These are phyloP conservation scores for Acrasis kona DNA, from an alignment of 78 protist species.

Conservation along the genomic window DNA sequence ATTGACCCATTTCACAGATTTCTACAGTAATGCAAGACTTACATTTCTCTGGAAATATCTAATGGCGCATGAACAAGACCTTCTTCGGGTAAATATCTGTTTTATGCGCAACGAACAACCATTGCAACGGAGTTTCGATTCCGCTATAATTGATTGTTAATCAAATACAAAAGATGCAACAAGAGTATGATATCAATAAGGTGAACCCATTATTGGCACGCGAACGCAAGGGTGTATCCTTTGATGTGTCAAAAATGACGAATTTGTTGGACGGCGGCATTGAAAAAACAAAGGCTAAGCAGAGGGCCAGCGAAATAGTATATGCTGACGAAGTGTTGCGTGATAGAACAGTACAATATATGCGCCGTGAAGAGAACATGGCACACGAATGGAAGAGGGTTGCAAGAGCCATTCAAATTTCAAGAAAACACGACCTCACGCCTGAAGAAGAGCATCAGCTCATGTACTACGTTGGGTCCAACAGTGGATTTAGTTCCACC, in stretches of 20 bases:
- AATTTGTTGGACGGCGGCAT: constrained; percentile 19
- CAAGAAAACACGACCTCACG: background rate
- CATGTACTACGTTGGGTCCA: constrained; percentile 4
- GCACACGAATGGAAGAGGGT: background rate
- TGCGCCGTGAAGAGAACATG: background rate
- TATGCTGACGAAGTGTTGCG: background rate
- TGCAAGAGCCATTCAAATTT: background rate
- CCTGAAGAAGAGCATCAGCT: constrained; percentile 8
- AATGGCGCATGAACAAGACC: too few relatives aligned
- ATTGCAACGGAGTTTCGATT: too few relatives aligned
- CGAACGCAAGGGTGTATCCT: constrained; percentile 24
- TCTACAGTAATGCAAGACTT: too few relatives aligned
- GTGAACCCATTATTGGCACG: too few relatives aligned
- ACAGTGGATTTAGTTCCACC: background rate
- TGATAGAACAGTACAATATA: background rate
- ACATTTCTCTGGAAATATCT: too few relatives aligned
- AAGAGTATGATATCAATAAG: too few relatives aligned
- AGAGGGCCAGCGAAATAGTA: background rate
- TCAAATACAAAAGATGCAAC: too few relatives aligned
- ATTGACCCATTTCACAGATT: too few relatives aligned
- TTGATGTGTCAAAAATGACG: constrained; percentile 10
- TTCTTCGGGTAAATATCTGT: too few relatives aligned
- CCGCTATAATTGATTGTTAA: too few relatives aligned
- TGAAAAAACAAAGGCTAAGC: background rate
- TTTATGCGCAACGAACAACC: too few relatives aligned